Conservation (phyloP, 495 filamentous ascomycete genomes). For the Penicillium angulare region DNA sequence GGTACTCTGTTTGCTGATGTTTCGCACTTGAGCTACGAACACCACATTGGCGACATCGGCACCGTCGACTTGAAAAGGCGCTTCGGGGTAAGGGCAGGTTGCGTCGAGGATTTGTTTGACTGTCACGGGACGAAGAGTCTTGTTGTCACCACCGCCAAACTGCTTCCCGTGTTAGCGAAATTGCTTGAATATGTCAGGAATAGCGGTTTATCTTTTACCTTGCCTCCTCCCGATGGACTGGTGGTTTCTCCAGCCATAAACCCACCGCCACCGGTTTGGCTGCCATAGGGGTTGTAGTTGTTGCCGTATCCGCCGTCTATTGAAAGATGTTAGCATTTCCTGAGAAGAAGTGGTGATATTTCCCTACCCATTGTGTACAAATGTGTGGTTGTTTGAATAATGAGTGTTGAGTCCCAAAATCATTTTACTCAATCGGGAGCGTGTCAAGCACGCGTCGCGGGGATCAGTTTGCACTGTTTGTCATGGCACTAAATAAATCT, state of each 20-base stretch:
- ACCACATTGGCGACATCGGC: conserved; percentile 62
- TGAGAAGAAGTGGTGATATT: no score
- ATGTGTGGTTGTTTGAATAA: conserved; percentile 12
- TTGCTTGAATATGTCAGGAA: background rate
- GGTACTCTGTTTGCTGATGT: conserved; percentile 80
- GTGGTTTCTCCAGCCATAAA: conserved; percentile 58
- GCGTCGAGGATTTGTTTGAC: conserved; percentile 91
- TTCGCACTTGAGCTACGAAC: conserved; percentile 85
- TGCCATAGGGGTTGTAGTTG: conserved; percentile 57
- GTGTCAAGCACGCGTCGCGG: conserved; percentile 43
- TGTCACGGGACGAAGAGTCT: conserved; percentile 86
- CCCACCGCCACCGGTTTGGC: conserved; percentile 55
- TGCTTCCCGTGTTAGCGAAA: background rate
- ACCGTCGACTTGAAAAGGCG: conserved; percentile 76
- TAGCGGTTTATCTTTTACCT: conserved; percentile 18
- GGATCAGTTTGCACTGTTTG: conserved; percentile 39
- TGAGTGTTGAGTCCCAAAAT: conserved; percentile 6
- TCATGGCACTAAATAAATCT: conserved; percentile 12
- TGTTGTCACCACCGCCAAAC: conserved; percentile 47
- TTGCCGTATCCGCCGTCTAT: conserved; percentile 28
- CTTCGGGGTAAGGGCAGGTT: conserved; percentile 67
- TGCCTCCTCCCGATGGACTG: conserved; percentile 46
- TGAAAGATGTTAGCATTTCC: conserved; percentile 1
- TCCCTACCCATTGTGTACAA: conserved; percentile 34
- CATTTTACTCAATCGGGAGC: conserved; percentile 49